Base-by-base conservation (phyloP, 23 red algal species). In the Gracilaria caudata region DNA sequence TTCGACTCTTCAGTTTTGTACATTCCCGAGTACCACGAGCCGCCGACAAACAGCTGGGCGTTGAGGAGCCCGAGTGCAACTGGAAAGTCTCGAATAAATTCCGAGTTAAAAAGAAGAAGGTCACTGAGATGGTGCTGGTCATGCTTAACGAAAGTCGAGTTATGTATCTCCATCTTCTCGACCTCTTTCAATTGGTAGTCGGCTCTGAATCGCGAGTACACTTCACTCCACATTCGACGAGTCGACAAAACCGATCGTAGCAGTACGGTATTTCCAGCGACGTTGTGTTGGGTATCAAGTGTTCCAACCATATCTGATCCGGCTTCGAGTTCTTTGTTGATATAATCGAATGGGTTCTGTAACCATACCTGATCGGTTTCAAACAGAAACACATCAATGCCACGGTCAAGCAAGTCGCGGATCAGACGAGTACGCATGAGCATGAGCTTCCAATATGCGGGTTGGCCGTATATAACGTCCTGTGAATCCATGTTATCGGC, bases 271-370 rank as follows among this genome's bases (percentile, higher is more conserved):
- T 87, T 94, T 8, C 91, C 91, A 21, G 91, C 91, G 1, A 94
- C 65, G 28, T 94, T 80, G 32, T 94, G 82, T 25, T 79, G 68
- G 33, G 78, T 80, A 38, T 87, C 84, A 61, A 94, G 51, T 12
- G 91, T 94, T n/a, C 91, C 91, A 64, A 94, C 83, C 81, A 94
- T 80, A 30, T 92, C 89, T 30, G 68, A 78, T 11, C 81, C 89
- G 2, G 78, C 53, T 17, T 77, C 64, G 14, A 94, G 53, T 64
- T 80, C 61, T 23, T 77, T 75, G 16, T 58, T 36, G 57, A 94
- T 83, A 43, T 61, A 78, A 24, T 64, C 47, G 20, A 94, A 74
- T 26, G 91, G 91, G 33, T 87, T 61, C 53, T 57, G 81, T 14
- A 94, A 64, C 91, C 91, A 94, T 6, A 88, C 77, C 44, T 82